phyloP scores from a whole-genome alignment of 2,329 filamentous ascomycete genomes.

The Penicillium fuscoglaucum region DNA sequence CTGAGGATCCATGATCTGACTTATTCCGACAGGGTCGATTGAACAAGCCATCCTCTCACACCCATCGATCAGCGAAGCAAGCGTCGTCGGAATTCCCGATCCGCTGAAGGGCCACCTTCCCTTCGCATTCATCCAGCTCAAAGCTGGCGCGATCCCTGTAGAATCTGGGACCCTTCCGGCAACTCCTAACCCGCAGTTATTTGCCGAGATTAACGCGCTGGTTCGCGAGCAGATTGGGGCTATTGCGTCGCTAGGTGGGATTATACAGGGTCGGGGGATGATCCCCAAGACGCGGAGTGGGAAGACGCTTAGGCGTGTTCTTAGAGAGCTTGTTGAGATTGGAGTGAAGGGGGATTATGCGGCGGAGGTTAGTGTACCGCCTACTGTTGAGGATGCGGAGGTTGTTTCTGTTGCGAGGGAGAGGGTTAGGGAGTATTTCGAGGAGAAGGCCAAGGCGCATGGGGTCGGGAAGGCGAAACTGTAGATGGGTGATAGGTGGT shows the following conservation, averaged over 20 bases:
- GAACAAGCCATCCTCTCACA: constrained; percentile 88
- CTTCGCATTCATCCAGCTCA: constrained; percentile 78
- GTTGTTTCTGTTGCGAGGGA: constrained; percentile 72
- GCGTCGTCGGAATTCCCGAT: constrained; percentile 84
- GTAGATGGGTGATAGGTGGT: constrained; percentile 25
- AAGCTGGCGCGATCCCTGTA: constrained; percentile 41
- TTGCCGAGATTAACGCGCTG: constrained; percentile 48
- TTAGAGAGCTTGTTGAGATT: constrained; percentile 83
- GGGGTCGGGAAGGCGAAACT: constrained; percentile 45
- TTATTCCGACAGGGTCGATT: constrained; percentile 65
- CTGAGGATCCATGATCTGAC: not conserved
- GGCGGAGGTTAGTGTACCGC: constrained; percentile 71
- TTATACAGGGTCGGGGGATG: constrained; percentile 80
- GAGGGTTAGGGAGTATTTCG: constrained; percentile 76
- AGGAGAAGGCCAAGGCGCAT: constrained; percentile 27
- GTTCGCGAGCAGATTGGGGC: constrained; percentile 81
- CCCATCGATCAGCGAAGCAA: constrained; percentile 75
- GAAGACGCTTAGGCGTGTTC: constrained; percentile 80
- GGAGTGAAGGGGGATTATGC: constrained; percentile 71
- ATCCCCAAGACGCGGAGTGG: constrained; percentile 92
- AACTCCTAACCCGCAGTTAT: constrained; percentile 45
- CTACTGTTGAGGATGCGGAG: constrained; percentile 77
- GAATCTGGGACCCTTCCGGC: constrained; percentile 30
- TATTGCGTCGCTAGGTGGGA: constrained; percentile 81
- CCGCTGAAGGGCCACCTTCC: constrained; percentile 85